Evolutionary conservation across 495 filamentous ascomycete genomes (phyloP).

Genomic region (Penicillium robsamsonii): DNA sequence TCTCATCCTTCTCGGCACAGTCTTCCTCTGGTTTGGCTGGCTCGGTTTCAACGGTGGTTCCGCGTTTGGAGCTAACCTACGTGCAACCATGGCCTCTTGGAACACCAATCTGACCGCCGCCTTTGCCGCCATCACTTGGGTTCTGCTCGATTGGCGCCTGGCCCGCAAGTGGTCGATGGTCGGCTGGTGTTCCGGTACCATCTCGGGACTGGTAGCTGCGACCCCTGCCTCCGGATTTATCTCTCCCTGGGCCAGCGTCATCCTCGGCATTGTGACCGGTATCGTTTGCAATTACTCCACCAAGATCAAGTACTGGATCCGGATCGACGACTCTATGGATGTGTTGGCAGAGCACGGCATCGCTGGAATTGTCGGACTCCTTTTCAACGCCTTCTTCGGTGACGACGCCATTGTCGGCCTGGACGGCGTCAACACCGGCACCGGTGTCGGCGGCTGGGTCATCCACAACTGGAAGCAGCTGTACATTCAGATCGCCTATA

Average conservation of each 20-base stretch:
- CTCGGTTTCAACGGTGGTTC: constrained; percentile 98
- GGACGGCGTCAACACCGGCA: constrained; percentile 84
- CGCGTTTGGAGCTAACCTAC: constrained; percentile 92
- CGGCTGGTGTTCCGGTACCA: constrained; percentile 94
- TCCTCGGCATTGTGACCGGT: constrained; percentile 81
- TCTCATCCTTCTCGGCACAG: constrained; percentile 89
- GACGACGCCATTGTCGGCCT: constrained; percentile 87
- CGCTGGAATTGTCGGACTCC: constrained; percentile 85
- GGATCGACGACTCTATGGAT: constrained; percentile 96
- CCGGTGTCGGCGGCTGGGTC: constrained; percentile 73
- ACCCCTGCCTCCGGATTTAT: constrained; percentile 88
- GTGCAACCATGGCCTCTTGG: constrained; percentile 95
- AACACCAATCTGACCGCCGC: constrained; percentile 91
- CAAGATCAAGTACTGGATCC: constrained; percentile 95
- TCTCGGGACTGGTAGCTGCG: constrained; percentile 85
- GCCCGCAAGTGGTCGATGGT: constrained; percentile 99
- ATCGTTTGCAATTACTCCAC: constrained; percentile 90
- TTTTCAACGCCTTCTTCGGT: constrained; percentile 91
- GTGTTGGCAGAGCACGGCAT: constrained; percentile 98
- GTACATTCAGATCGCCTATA: constrained; percentile 89
- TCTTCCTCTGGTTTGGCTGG: constrained; percentile 98
- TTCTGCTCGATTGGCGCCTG: constrained; percentile 87
- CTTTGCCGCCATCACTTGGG: constrained; percentile 86
- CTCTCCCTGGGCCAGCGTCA: constrained; percentile 83
- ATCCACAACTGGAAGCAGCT: constrained; percentile 87